These are phyloP conservation scores for Bruguiera hainesii DNA, from an alignment of 441 rosid genomes.

Conservation along the genomic window DNA sequence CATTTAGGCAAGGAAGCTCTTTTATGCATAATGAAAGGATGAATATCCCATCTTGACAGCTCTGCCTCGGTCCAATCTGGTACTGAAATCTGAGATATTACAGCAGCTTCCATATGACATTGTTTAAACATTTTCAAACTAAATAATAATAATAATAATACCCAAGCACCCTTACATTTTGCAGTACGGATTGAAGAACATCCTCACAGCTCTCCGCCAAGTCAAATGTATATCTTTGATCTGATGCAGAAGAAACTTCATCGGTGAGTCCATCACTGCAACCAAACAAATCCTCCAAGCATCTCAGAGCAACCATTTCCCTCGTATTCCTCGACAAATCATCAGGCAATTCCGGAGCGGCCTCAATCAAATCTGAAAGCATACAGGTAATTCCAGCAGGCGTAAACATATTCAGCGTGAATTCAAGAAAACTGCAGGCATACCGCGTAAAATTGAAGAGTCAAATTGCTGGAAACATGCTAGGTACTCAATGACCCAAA, in stretches of 20 bases:
- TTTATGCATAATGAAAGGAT: slow-evolving; percentile 42
- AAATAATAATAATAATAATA: not conserved
- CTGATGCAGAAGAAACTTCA: slow-evolving; percentile 17
- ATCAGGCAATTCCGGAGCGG: slow-evolving; percentile 32
- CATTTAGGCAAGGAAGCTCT: slow-evolving; percentile 42
- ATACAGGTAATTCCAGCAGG: not conserved
- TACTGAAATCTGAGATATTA: slow-evolving; percentile 26
- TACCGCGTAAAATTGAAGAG: slow-evolving; percentile 37
- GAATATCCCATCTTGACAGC: slow-evolving; percentile 41
- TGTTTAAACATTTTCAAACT: not conserved
- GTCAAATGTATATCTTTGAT: slow-evolving; percentile 27
- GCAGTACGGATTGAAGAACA: slow-evolving; percentile 36
- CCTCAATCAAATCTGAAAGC: slow-evolving; percentile 42
- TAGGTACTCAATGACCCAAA: slow-evolving; percentile 49
- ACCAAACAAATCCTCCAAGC: slow-evolving; percentile 48
- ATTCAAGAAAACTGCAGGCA: not conserved
- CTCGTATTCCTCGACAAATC: slow-evolving; percentile 27
- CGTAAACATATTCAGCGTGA: not conserved
- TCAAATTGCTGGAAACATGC: slow-evolving; percentile 31
- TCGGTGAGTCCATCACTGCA: slow-evolving; percentile 8
- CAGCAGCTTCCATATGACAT: not conserved
- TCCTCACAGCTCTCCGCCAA: slow-evolving; percentile 40
- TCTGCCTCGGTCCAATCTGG: slow-evolving; percentile 33
- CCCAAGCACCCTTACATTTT: slow-evolving; percentile 30
- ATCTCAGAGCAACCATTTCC: slow-evolving; percentile 55